Evolutionary conservation across 1,284 basidiomycete species (phyloP).

Genomic region (Cryptococcus floricola): DNA sequence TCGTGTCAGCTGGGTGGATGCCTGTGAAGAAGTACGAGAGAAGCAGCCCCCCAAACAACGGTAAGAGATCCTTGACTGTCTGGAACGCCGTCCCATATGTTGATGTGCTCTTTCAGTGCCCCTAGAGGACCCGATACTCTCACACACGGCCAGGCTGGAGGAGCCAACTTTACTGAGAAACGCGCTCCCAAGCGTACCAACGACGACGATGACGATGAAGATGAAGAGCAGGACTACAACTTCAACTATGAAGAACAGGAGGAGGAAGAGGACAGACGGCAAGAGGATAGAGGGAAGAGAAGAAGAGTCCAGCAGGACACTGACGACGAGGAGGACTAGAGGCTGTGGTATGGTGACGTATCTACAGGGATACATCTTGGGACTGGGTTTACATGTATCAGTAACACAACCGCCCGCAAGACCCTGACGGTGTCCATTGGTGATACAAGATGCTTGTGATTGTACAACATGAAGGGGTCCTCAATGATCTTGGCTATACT

Average conservation of each 20-base stretch:
- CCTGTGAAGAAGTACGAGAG: constrained; percentile 40
- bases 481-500: neutral
- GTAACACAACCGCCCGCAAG: neutral
- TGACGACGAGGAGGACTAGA: constrained; percentile 28
- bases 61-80: constrained; percentile 19
- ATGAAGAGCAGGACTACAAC: constrained; percentile 9
- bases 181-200: constrained; percentile 10
- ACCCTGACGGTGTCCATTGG: no score
- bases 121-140: constrained; percentile 22
- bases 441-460: no score
- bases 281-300: constrained; percentile 18
- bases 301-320: constrained; percentile 17
- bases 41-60: constrained; percentile 34
- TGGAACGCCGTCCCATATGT: neutral
- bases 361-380: neutral
- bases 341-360: neutral
- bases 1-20: constrained; percentile 45
- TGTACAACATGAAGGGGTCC: no score
- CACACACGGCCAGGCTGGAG: constrained; percentile 26
- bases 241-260: constrained; percentile 56
- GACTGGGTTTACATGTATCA: neutral
- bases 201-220: constrained; percentile 17
- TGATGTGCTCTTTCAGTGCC: constrained; percentile 12
- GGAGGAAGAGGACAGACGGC: constrained; percentile 12
- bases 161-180: constrained; percentile 12